These are phyloP conservation scores for Taphrina deformans DNA, from an alignment of 1,139 yeast species.

Conservation along the genomic window DNA sequence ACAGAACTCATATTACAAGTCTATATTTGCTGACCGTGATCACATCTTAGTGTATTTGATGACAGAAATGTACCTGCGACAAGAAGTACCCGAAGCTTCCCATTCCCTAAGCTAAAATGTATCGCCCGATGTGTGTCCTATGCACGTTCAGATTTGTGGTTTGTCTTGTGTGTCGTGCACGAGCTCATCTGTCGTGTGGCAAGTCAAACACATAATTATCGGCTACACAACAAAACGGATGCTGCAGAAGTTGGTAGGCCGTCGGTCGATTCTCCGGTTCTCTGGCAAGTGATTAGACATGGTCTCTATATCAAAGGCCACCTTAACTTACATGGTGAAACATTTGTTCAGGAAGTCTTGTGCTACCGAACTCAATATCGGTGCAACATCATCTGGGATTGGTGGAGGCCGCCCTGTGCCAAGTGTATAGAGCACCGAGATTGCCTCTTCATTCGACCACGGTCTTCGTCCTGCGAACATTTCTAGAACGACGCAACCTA, in stretches of 20 bases:
- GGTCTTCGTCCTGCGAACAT: constrained; percentile 70
- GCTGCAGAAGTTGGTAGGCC: constrained; percentile 63
- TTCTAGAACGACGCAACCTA: constrained; percentile 94
- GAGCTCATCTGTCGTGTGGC: not conserved
- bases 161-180: no score
- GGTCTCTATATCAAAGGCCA: not conserved
- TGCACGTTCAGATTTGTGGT: no score
- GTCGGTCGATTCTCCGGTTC: constrained; percentile 88
- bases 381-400: constrained; percentile 79
- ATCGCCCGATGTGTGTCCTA: no score
- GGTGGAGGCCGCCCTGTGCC: constrained; percentile 91
- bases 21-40: no score
- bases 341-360: constrained; percentile 71
- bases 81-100: no score
- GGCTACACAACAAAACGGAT: constrained; percentile 56
- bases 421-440: constrained; percentile 56
- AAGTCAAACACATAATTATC: constrained; percentile 5
- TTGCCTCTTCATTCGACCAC: constrained; percentile 56
- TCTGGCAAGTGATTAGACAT: not conserved
- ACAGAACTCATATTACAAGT: no score
- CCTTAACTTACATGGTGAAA: constrained; percentile 47
- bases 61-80: no score
- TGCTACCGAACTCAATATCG: constrained; percentile 63
- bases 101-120: no score
- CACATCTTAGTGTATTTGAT: no score